A percentile compares a stretch with the other conserved stretches of the same genome.
Conservation (phyloP, 768 basidiomycete genomes). For the Leccinum fibrillosum region DNA sequence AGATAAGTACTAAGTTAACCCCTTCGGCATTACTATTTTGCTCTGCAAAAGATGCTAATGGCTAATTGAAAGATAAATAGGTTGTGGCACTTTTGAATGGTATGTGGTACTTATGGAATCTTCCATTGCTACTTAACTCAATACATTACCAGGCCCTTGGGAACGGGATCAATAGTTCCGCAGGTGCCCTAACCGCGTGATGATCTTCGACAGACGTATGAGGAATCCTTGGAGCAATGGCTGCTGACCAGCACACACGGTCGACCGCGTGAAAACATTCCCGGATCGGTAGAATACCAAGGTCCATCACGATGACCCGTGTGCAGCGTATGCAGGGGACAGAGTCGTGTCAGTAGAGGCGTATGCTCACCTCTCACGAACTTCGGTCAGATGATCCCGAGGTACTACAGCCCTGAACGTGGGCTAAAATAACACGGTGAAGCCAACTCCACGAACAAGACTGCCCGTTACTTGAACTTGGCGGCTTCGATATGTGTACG, state of each 20-base stretch:
- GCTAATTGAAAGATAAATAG: background rate
- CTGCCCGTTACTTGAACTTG: background rate
- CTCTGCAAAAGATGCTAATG: conserved; percentile 1
- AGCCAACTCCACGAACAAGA: background rate
- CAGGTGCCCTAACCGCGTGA: background rate
- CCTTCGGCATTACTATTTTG: background rate
- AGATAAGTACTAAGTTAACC: background rate
- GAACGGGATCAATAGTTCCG: background rate
- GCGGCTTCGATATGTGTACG: background rate
- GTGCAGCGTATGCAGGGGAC: background rate
- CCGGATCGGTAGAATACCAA: background rate
- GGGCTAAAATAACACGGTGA: background rate
- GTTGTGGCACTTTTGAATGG: background rate
- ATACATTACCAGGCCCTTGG: background rate
- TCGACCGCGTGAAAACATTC: background rate
- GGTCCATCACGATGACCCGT: background rate
- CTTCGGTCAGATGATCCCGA: background rate
- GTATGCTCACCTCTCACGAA: background rate
- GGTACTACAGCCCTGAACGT: background rate
- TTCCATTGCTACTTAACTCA: background rate
- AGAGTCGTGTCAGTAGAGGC: background rate
- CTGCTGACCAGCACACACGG: background rate
- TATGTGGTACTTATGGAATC: background rate
- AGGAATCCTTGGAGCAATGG: background rate
- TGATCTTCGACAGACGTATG: background rate